phyloP scores from a whole-genome alignment of 352 stramenopile species.

The Phytopythium cucurbitacearum region DNA sequence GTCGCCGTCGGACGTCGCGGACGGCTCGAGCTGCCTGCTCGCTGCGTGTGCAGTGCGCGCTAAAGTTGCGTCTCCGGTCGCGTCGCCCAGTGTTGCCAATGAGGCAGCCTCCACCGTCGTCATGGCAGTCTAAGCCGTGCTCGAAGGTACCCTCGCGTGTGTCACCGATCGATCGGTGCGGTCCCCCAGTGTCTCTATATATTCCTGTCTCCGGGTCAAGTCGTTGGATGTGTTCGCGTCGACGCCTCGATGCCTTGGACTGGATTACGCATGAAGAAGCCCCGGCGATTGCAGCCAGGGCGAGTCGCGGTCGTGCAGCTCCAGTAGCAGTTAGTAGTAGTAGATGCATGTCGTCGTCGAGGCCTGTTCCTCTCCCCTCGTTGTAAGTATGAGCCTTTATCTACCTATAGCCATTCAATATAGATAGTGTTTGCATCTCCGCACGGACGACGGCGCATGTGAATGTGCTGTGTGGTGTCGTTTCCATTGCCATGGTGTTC shows the following conservation, averaged over 20 bases:
- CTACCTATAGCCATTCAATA: background rate
- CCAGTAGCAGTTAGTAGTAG: background rate
- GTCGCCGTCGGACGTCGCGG: conserved; percentile 61
- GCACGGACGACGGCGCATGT: too few relatives aligned
- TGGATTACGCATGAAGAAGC: too few relatives aligned
- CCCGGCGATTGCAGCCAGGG: too few relatives aligned
- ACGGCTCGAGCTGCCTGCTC: conserved; percentile 41
- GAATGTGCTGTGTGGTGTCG: too few relatives aligned
- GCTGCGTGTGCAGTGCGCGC: conserved; percentile 18
- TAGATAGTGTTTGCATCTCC: background rate
- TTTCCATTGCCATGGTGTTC: too few relatives aligned
- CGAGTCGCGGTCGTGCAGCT: too few relatives aligned
- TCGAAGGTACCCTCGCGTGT: too few relatives aligned
- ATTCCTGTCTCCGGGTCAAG: too few relatives aligned
- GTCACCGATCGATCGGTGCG: too few relatives aligned
- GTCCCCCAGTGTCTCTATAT: too few relatives aligned
- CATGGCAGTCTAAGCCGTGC: conserved; percentile 1
- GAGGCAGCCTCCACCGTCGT: conserved; percentile 2
- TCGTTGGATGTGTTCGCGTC: too few relatives aligned
- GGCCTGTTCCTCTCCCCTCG: background rate
- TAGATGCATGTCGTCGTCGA: background rate
- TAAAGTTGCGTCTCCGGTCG: background rate
- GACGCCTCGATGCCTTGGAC: too few relatives aligned
- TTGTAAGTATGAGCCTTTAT: conserved; percentile 7
- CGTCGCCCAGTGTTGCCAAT: background rate